phyloP scores from a whole-genome alignment of 805 yeast genomes.

The Saccharomycopsis fermentans region DNA sequence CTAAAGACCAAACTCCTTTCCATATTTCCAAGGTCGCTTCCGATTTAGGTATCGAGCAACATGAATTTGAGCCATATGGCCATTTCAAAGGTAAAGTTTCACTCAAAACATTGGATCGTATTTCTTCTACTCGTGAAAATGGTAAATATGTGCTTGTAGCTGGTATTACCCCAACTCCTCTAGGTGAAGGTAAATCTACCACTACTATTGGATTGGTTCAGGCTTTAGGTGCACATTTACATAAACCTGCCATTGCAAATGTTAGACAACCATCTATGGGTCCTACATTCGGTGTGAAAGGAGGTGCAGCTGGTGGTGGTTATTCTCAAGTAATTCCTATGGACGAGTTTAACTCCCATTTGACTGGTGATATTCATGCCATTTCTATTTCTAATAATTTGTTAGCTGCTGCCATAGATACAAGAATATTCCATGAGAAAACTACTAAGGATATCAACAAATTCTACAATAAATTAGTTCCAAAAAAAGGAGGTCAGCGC shows the following conservation, averaged over 20 bases:
- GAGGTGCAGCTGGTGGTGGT: slow-evolving; percentile 99
- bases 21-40: slow-evolving; percentile 62
- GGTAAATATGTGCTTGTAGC: slow-evolving; percentile 90
- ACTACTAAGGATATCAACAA: slow-evolving; percentile 73
- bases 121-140: slow-evolving; percentile 44
- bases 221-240: slow-evolving; percentile 86
- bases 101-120: slow-evolving; percentile 57
- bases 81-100: slow-evolving; percentile 77
- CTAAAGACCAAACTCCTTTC: slow-evolving; percentile 83
- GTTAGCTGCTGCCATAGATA: slow-evolving; percentile 92
- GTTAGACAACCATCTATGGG: slow-evolving; percentile 99
- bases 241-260: slow-evolving; percentile 77
- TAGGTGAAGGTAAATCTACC: slow-evolving; percentile 96
- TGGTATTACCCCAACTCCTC: slow-evolving; percentile 96
- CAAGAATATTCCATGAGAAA: slow-evolving; percentile 90
- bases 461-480: slow-evolving; percentile 77
- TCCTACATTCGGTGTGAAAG: slow-evolving; percentile 96
- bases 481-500: slow-evolving; percentile 70
- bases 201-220: slow-evolving; percentile 96
- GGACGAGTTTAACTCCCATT: slow-evolving; percentile 97
- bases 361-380: slow-evolving; percentile 97
- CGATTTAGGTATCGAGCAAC: slow-evolving; percentile 70
- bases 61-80: slow-evolving; percentile 84
- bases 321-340: slow-evolving; percentile 96
- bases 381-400: slow-evolving; percentile 88